Base-by-base conservation (phyloP, 1,284 basidiomycete species). In the Exobasidium rhododendri region DNA sequence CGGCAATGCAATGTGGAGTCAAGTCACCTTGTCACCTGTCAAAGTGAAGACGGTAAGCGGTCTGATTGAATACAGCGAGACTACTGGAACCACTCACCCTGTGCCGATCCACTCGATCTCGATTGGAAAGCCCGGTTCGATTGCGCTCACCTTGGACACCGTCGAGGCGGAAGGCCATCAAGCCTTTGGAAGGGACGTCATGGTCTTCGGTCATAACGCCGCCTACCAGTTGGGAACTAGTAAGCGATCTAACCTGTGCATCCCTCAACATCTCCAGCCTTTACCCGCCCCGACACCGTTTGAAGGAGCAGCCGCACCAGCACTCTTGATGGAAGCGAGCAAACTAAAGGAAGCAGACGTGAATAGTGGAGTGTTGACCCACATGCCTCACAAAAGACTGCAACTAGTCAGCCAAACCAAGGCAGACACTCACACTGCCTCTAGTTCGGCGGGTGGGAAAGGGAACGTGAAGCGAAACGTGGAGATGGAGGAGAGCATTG, bases 41-140 rank as follows among this genome's bases (percentile, higher is more conserved):
- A 86, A 87, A 59, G 88, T 91, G 22, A 92, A 88, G 82, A 87
- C 86, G 50, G 84, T 96, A 57, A 92, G 90, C 71, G 91, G 92
- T 5, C 82, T 94, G 28, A 82, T 86, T 28, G 92, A 74, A 59
- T 69, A 29, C 31, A 55, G 58, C 10, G 43, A 43, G 26, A 1
- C 59, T n/a, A 51, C 56, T 26, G 29, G 79, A 92, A 90, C 87
- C 30, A 82, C 89, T 59, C 83, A 88, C 56, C 86, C 91, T 0
- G 86, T 97, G 58, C 81, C 82, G 28, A 88, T 92, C 7, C 83
- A 87, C 63, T 82, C 84, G 7, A 82, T 97, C 31, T 86, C 87
- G 0, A 84, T 91, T 20, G 88, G 91, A 0, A 67, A 70, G 29
- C 69, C 76, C 1, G 92, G 94, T 77, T 85, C 91, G 56, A 84